phyloP scores from a whole-genome alignment of 176 grass and related monocot species.

The Chrysopogon serrulatus region DNA sequence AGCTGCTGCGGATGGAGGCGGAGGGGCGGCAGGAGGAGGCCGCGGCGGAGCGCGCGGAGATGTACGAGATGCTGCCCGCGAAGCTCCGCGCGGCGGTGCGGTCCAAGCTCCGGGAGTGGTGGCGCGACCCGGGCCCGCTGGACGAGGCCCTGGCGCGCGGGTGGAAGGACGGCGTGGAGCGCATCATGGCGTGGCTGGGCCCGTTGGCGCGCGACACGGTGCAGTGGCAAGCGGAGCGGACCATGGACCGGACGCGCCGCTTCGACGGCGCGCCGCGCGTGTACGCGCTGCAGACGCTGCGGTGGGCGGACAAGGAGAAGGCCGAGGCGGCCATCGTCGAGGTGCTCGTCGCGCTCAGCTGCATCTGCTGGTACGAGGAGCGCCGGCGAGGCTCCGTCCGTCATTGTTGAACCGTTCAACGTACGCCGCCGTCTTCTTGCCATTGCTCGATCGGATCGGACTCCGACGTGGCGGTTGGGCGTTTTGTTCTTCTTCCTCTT shows the following conservation, averaged over 20 bases:
- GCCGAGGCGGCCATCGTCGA: conserved; percentile 86
- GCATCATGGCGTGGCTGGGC: conserved; percentile 79
- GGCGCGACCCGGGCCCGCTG: conserved; percentile 58
- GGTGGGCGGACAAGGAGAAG: conserved; percentile 75
- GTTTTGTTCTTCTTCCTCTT: not conserved
- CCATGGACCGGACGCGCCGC: conserved; percentile 73
- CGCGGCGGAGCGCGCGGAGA: conserved; percentile 56
- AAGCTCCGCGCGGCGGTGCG: conserved; percentile 60
- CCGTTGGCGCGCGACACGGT: conserved; percentile 70
- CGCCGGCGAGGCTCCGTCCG: conserved; percentile 51
- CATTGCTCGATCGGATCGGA: not conserved
- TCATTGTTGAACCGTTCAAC: conserved; percentile 4
- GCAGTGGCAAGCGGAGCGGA: conserved; percentile 83
- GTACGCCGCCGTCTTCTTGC: no score
- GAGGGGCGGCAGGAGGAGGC: conserved; percentile 54
- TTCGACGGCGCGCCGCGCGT: conserved; percentile 50
- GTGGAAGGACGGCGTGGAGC: conserved; percentile 72
- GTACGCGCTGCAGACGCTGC: conserved; percentile 77
- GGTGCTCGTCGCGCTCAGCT: conserved; percentile 92
- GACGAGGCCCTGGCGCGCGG: conserved; percentile 68
- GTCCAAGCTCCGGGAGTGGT: conserved; percentile 86
- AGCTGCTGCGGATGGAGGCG: conserved; percentile 59
- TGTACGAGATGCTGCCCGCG: conserved; percentile 89
- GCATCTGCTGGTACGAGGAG: conserved; percentile 90
- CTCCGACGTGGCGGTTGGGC: not conserved